Base-by-base conservation (phyloP, 2,329 filamentous ascomycete species). In the Monilinia fructigena region DNA sequence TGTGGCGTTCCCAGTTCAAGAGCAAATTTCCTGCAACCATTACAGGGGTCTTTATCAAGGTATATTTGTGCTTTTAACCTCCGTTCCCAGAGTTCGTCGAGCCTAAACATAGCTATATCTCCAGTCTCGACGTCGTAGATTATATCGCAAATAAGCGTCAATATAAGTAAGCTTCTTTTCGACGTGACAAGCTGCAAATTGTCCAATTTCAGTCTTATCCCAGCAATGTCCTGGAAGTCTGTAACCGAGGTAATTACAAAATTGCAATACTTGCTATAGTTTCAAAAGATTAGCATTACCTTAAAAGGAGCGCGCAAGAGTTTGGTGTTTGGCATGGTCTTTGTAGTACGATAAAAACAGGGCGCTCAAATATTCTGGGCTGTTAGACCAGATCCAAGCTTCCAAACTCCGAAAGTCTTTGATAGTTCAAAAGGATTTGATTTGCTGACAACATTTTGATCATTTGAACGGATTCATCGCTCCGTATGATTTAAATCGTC, bases 161-260 rank as follows among this genome's bases (percentile, higher is more conserved):
- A 38, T 20, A 58, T 58, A 20, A 65, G 63, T 58, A 20, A 65
- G 63, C 54, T 65, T 56, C 20, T 65, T 65, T 45, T 65, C 54
- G 12, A 65, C 63, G 7, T 65, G 63, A 10, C 63, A 65, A 20
- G 63, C 63, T 26, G 54, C 54, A n/a, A 38, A 65, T 48, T 42
- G 35, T n/a, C 63, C 63, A 1, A 47, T 16, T 65, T 56, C 38
- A 18, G n/a, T 59, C 14, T 50, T 59, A 35, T 65, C 63, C 52
- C 53, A 48, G 26, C 52, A 48, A n/a, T 65, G 58, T 3, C n/a
- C 23, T 4, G 28, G 63, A 14, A 65, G 52, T n/a, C 47, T 47
- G 12, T 48, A 58, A 16, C 63, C 63, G 8, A 65, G n/a, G 5
- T 35, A 48, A 31, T 56, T 58, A 31, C 63, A 65, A n/a, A 65